phyloP scores from a whole-genome alignment of 352 stramenopile species.

The Globisporangium uncinulatum region DNA sequence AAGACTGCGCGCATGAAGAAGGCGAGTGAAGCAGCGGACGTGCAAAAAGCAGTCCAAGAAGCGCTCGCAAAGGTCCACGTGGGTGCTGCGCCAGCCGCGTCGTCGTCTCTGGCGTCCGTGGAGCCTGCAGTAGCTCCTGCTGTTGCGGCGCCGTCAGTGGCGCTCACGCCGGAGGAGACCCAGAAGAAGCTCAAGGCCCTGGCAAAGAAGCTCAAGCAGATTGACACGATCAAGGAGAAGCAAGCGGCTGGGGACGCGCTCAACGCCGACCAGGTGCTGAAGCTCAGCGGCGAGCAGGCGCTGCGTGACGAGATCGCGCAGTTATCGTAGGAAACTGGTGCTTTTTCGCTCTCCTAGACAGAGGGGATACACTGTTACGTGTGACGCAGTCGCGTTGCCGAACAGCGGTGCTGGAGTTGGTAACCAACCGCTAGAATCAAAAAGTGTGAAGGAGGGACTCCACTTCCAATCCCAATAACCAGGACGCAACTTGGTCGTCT shows the following conservation, averaged over 20 bases:
- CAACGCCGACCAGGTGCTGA: constrained; percentile 78
- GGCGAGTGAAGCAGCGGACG: constrained; percentile 65
- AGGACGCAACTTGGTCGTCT: too few species aligned
- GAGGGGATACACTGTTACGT: too few species aligned
- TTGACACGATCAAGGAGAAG: constrained; percentile 80
- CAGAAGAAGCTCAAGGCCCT: constrained; percentile 82
- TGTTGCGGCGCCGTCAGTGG: constrained; percentile 12
- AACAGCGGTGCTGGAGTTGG: too few species aligned
- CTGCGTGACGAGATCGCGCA: constrained; percentile 61
- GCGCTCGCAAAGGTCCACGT: constrained; percentile 37
- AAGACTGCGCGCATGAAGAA: constrained; percentile 85
- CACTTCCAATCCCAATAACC: too few species aligned
- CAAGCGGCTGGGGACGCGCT: constrained; percentile 58
- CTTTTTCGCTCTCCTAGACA: too few species aligned
- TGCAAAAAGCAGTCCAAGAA: constrained; percentile 55
- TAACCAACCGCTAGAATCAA: too few species aligned
- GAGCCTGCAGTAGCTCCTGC: background rate
- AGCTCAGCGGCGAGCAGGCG: constrained; percentile 58
- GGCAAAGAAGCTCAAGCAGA: constrained; percentile 87
- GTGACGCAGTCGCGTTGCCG: too few species aligned
- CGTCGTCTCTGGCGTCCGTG: too few species aligned
- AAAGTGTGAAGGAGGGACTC: too few species aligned
- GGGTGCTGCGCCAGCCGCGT: constrained; percentile 7
- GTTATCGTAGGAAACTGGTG: constrained; percentile 28
- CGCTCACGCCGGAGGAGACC: constrained; percentile 70